Percentiles rank a stretch among this genome's conserved stretches.
These are phyloP conservation scores for Pseudopyricularia javanii DNA, from an alignment of 2,329 filamentous ascomycete genomes.

Conservation along the genomic window DNA sequence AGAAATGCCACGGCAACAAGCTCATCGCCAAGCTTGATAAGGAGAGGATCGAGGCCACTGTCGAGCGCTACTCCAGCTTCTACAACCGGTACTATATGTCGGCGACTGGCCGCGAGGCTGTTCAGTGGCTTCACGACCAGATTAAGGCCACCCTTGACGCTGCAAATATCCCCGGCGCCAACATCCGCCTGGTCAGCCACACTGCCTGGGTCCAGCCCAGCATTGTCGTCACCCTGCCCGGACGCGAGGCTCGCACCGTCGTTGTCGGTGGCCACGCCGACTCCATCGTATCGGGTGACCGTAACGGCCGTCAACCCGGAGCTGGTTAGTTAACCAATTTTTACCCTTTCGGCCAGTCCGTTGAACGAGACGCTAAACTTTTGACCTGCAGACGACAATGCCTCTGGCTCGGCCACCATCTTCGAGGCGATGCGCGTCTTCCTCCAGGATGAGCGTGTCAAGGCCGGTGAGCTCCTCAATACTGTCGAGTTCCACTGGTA, in stretches of 20 bases:
- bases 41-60: constrained; percentile 62
- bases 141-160: constrained; percentile 63
- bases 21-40: constrained; percentile 61
- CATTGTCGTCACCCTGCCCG: constrained; percentile 84
- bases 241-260: constrained; percentile 70
- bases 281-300: constrained; percentile 81
- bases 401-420: constrained; percentile 85
- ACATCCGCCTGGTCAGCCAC: constrained; percentile 59
- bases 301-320: constrained; percentile 59
- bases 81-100: constrained; percentile 73
- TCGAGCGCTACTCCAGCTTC: constrained; percentile 68
- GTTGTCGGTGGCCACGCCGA: constrained; percentile 90
- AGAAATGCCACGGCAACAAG: constrained; percentile 55
- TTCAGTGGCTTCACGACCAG: constrained; percentile 70
- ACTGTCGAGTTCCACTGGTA: constrained; percentile 97
- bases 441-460: constrained; percentile 57
- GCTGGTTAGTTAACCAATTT: constrained; percentile 19
- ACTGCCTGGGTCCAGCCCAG: constrained; percentile 84
- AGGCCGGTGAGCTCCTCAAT: constrained; percentile 62
- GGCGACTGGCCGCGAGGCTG: constrained; percentile 67
- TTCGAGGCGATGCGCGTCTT: constrained; percentile 79
- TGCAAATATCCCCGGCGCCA: constrained; percentile 53
- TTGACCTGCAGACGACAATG: constrained; percentile 87
- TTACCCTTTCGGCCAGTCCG: not conserved
- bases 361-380: constrained; percentile 71